A percentile compares a stretch with the other conserved stretches of the same genome.
Evolutionary conservation across 805 yeast species (phyloP).

Genomic region (Blastobotrys attinorum): DNA sequence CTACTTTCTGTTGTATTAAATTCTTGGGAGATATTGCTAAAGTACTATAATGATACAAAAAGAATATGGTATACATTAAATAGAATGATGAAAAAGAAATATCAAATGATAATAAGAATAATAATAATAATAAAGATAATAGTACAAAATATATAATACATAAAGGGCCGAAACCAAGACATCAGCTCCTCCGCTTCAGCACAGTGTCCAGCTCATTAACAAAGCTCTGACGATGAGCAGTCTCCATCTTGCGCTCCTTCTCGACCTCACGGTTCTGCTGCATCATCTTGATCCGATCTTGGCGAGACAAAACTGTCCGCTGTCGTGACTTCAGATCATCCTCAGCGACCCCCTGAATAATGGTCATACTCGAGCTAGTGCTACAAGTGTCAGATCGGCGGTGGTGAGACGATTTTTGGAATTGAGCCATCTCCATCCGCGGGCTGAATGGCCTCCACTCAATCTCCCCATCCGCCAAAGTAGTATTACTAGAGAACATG

Average conservation of each 20-base stretch:
- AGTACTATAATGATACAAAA: too few species aligned
- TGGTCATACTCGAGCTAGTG: slow-evolving; percentile 12
- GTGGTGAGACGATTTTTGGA: neutral
- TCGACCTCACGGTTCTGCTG: slow-evolving; percentile 17
- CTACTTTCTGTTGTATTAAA: too few species aligned
- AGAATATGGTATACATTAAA: neutral
- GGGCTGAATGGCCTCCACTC: slow-evolving; percentile 8
- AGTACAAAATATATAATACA: neutral
- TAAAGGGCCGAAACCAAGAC: too few species aligned
- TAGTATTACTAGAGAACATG: slow-evolving; percentile 3
- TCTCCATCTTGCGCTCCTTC: slow-evolving; percentile 8
- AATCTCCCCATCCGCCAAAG: slow-evolving; percentile 6
- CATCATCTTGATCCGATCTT: slow-evolving; percentile 18
- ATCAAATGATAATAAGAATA: too few species aligned
- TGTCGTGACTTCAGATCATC: slow-evolving; percentile 8
- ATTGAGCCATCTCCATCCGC: slow-evolving; percentile 5
- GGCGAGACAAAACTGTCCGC: slow-evolving; percentile 13
- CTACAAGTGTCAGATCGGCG: slow-evolving; percentile 8
- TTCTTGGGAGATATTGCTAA: too few species aligned
- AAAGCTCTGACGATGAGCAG: slow-evolving; percentile 14
- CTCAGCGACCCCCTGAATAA: slow-evolving; percentile 21
- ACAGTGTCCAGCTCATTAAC: slow-evolving; percentile 21
- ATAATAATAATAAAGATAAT: neutral
- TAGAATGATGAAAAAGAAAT: neutral
- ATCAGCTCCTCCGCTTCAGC: slow-evolving; percentile 8